Conservation (phyloP, 2,329 filamentous ascomycete species). For the Apiospora aurea region DNA sequence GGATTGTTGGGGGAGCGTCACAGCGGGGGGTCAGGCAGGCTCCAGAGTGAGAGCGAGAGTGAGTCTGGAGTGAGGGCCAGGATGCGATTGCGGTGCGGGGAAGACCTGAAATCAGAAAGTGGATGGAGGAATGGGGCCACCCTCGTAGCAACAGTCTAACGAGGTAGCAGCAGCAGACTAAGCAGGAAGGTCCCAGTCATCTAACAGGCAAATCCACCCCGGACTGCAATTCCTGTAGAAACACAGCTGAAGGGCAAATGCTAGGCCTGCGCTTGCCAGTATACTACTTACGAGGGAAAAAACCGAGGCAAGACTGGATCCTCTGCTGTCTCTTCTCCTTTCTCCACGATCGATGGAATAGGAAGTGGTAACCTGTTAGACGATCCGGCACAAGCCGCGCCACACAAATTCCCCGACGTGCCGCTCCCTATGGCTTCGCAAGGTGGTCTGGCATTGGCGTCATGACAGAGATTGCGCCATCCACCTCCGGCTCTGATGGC, state of each 20-base stretch:
- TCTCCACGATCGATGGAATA: background rate
- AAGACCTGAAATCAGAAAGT: background rate
- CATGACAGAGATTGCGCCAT: constrained; percentile 27
- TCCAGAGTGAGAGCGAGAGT: background rate
- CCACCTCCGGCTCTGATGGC: constrained; percentile 26
- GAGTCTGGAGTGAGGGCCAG: background rate
- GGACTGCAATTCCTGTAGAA: background rate
- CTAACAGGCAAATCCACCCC: constrained; percentile 10
- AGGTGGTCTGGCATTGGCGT: background rate
- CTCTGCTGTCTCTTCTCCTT: background rate
- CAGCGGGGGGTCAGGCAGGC: background rate
- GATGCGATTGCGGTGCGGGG: background rate
- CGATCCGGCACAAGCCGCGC: constrained; percentile 9
- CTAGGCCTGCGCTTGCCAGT: too few relatives aligned
- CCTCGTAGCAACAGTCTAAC: background rate
- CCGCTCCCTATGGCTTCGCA: constrained; percentile 16
- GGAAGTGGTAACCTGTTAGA: background rate
- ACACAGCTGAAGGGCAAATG: background rate
- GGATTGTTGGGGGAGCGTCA: constrained; percentile 14
- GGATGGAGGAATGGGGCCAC: constrained; percentile 1
- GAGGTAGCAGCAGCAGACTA: constrained; percentile 19
- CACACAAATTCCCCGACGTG: background rate
- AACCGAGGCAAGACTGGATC: background rate
- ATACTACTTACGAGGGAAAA: background rate
- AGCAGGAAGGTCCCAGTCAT: constrained; percentile 1